phyloP scores from a whole-genome alignment of 2,329 filamentous ascomycete species.

The Fusarium tuaranense region DNA sequence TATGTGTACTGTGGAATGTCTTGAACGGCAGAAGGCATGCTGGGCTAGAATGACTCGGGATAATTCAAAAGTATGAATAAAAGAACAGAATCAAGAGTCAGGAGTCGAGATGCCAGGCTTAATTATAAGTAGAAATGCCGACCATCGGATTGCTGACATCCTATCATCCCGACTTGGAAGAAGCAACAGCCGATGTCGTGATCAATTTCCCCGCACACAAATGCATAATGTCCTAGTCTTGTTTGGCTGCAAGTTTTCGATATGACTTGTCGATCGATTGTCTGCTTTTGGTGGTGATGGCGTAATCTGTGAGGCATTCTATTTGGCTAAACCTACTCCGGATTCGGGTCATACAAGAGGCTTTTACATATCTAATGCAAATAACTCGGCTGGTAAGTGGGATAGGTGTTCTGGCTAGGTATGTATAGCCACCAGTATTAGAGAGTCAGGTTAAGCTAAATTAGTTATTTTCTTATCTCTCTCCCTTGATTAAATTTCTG shows the following conservation, averaged over 20 bases:
- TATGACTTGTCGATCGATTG: neutral
- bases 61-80: neutral
- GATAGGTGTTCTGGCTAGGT: too few species aligned
- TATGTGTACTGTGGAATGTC: constrained; percentile 50
- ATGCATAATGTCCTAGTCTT: neutral
- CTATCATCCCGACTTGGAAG: constrained; percentile 19
- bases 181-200: constrained; percentile 8
- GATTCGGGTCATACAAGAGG: neutral
- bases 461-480: too few species aligned
- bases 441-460: too few species aligned
- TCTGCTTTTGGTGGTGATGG: neutral
- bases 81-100: neutral
- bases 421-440: too few species aligned
- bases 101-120: neutral
- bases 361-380: neutral
- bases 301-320: neutral
- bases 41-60: neutral
- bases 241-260: neutral
- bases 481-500: too few species aligned
- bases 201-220: constrained; percentile 5
- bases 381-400: neutral
- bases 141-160: neutral
- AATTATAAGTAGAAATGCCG: neutral
- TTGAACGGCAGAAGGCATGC: constrained; percentile 49
- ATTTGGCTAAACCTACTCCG: neutral